Conservation (phyloP, 352 stramenopile genomes). For the Pythium brachiatum region DNA sequence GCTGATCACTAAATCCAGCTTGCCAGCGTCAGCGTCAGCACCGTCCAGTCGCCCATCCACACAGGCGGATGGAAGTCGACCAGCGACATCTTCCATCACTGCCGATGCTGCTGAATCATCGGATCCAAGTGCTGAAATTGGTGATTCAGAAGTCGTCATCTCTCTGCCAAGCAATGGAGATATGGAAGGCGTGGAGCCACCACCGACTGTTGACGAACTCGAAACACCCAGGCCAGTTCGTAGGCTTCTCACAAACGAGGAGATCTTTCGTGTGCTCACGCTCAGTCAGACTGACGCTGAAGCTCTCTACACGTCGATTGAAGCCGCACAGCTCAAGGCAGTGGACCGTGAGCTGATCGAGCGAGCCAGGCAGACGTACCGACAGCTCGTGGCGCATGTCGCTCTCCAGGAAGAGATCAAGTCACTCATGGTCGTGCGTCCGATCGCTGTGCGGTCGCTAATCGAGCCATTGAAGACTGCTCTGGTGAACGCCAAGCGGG, state of each 20-base stretch:
- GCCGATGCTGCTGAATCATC: not conserved
- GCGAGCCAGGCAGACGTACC: conserved; percentile 55
- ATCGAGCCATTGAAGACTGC: conserved; percentile 60
- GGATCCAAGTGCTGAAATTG: not conserved
- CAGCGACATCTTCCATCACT: not conserved
- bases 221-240: conserved; percentile 13
- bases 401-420: conserved; percentile 79
- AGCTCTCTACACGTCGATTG: conserved; percentile 71
- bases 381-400: conserved; percentile 68
- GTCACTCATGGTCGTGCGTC: conserved; percentile 57
- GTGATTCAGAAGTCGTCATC: not conserved
- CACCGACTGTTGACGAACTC: not conserved
- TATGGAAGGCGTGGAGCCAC: conserved; percentile 25
- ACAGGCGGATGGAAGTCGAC: not conserved
- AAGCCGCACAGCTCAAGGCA: conserved; percentile 57
- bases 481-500: conserved; percentile 43
- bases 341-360: conserved; percentile 55
- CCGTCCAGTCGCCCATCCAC: conserved; percentile 18
- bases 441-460: conserved; percentile 70
- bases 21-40: conserved; percentile 5
- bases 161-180: not conserved
- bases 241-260: conserved; percentile 33
- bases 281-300: conserved; percentile 70
- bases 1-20: conserved; percentile 29
- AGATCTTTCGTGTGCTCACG: conserved; percentile 45